Evolutionary conservation across 2,329 filamentous ascomycete species (phyloP), one percentile per base, ranked within the genome.

Genomic region (Sarocladiaceae sp.): DNA sequence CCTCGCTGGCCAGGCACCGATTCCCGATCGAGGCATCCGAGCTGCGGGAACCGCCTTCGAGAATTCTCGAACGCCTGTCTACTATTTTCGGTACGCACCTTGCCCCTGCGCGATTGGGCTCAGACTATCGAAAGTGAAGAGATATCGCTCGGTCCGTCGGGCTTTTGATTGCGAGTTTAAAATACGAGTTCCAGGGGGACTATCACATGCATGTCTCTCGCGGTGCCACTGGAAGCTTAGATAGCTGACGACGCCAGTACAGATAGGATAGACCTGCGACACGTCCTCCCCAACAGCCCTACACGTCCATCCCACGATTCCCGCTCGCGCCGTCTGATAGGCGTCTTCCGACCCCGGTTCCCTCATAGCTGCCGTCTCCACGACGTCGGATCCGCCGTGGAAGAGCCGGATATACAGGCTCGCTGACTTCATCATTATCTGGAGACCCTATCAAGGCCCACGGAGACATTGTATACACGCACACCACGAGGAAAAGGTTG

Each of bases 11-110:
- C 28, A 48, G 44, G 26, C 17, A 48, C 44, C 44, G 3, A 29
- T 31, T 48, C 44, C 44, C 44, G 33, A 48, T 48, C n/a, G 17
- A 33, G 44, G 44, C 44, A 48, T 48, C 44, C 44, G 44, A 48
- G 28, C 26, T 48, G 22, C 26, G 17, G 13, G 26, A 4, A n/a
- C 40, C 15, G 40, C n/a, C 40, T 44, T 44, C 40, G 22, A 44
- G 40, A 44, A 44, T 26, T 28, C 40, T 44, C 11, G 15, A 44
- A 22, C 40, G 10, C 7, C 6, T 12, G 22, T 26, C n/a, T 26
- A 13, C 40, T 44, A 44, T 44, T 44, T 44, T 44, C 40, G 23
- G 40, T 44, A 23, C 17, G n/a, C 5, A 10, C 5, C 22, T n/a
- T 13, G 5, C 25, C 23, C 7, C 18, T n/a, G n/a, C 11, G 37